Percentiles rank a stretch among this genome's conserved stretches.
Evolutionary conservation across 2,329 filamentous ascomycete genomes (phyloP).

Genomic region (Metarhizium album): DNA sequence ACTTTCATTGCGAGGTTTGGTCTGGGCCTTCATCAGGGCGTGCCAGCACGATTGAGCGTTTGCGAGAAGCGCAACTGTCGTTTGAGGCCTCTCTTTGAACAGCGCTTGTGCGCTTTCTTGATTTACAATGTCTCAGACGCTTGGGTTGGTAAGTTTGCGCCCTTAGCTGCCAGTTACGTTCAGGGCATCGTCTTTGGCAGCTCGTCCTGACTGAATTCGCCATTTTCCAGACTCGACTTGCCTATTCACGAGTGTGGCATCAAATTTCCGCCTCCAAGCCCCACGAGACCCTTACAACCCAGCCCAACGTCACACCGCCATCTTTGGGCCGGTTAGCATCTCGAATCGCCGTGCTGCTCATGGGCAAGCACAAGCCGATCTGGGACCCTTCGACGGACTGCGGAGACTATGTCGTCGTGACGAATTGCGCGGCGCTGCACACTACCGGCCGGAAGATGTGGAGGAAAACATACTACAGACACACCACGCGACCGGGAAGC

Average conservation of each 20-base stretch:
- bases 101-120: conserved; percentile 11
- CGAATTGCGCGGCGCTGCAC: conserved; percentile 76
- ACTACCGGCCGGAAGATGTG: conserved; percentile 84
- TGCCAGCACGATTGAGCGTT: background rate
- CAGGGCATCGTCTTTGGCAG: background rate
- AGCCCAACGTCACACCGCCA: conserved; percentile 50
- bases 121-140: conserved; percentile 58
- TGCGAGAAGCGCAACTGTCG: background rate
- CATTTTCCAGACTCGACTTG: conserved; percentile 67
- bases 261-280: conserved; percentile 61
- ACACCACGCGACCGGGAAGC: conserved; percentile 81
- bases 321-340: conserved; percentile 85
- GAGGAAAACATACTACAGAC: conserved; percentile 93
- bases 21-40: background rate
- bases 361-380: conserved; percentile 99
- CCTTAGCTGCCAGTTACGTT: background rate
- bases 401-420: conserved; percentile 96
- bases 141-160: conserved; percentile 52
- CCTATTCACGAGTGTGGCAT: conserved; percentile 96
- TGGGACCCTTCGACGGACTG: conserved; percentile 96
- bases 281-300: conserved; percentile 50
- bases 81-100: background rate
- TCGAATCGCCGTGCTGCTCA: conserved; percentile 74
- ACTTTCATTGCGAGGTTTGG: background rate
- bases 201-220: background rate